Conservation (phyloP, 2,329 filamentous ascomycete species). For the Claviceps digitariae region DNA sequence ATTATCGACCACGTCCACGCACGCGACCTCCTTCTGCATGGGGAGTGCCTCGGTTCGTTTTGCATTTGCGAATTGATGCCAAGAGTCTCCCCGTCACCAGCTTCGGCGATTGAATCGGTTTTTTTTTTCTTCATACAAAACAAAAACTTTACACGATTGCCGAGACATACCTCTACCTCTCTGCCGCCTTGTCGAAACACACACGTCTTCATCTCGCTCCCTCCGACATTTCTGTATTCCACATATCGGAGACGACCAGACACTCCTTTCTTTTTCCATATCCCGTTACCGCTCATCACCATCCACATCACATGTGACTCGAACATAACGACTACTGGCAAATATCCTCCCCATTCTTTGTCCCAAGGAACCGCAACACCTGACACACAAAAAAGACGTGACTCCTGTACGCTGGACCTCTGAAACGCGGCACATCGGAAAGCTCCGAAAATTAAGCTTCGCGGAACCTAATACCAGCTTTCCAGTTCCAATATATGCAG, state of each 20-base stretch:
- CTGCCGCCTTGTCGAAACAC: background rate
- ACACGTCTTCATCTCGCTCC: background rate
- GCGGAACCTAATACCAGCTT: background rate
- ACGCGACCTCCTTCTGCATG: conserved; percentile 1
- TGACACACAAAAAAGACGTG: no score
- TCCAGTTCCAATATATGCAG: background rate
- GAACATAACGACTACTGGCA: background rate
- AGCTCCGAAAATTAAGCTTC: background rate
- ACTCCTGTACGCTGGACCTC: background rate
- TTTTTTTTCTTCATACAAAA: background rate
- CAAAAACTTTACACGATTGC: background rate
- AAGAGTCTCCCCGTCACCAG: background rate
- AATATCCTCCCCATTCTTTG: background rate
- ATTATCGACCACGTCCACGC: background rate
- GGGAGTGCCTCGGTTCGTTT: background rate
- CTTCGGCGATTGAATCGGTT: background rate
- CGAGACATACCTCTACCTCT: background rate
- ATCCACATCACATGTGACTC: background rate
- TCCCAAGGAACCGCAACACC: background rate
- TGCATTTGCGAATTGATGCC: conserved; percentile 2
- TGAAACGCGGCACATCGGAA: no score
- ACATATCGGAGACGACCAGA: background rate
- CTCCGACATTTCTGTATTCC: background rate
- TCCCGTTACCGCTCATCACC: no score
- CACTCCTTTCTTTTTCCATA: background rate